Evolutionary conservation across 495 filamentous ascomycete species (phyloP).

Genomic region (Tuber indicum): DNA sequence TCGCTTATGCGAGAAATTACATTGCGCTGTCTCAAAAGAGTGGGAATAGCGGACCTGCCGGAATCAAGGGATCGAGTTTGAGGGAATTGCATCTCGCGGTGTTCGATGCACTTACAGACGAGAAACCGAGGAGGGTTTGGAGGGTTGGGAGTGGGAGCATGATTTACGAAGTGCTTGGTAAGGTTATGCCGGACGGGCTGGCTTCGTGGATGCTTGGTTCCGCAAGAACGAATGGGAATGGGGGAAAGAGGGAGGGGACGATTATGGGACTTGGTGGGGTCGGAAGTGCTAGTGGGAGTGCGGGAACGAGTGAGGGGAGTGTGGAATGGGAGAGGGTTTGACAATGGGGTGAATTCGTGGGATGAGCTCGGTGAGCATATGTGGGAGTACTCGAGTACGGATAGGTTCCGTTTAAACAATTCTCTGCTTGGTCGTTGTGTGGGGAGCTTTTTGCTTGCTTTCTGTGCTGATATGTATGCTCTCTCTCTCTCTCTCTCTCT

Average conservation of each 20-base stretch:
- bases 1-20: conserved; percentile 54
- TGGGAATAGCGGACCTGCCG: conserved; percentile 48
- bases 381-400: not conserved
- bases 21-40: conserved; percentile 45
- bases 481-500: not conserved
- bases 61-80: conserved; percentile 58
- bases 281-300: conserved; percentile 45
- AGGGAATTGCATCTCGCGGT: conserved; percentile 75
- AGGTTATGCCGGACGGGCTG: conserved; percentile 68
- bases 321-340: conserved; percentile 32
- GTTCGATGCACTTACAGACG: conserved; percentile 70
- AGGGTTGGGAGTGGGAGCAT: conserved; percentile 74
- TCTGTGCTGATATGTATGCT: not conserved
- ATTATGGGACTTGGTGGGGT: conserved; percentile 47
- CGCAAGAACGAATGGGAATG: conserved; percentile 49
- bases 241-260: conserved; percentile 44
- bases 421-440: not conserved
- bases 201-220: conserved; percentile 88
- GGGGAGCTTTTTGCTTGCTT: not conserved
- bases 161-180: conserved; percentile 78
- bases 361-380: not conserved
- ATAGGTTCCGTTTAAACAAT: not conserved
- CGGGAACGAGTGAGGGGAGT: conserved; percentile 35
- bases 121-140: conserved; percentile 50
- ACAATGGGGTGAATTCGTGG: not conserved